These are phyloP conservation scores for Leccinum solheimii DNA, from an alignment of 1,284 basidiomycete species.

Conservation along the genomic window DNA sequence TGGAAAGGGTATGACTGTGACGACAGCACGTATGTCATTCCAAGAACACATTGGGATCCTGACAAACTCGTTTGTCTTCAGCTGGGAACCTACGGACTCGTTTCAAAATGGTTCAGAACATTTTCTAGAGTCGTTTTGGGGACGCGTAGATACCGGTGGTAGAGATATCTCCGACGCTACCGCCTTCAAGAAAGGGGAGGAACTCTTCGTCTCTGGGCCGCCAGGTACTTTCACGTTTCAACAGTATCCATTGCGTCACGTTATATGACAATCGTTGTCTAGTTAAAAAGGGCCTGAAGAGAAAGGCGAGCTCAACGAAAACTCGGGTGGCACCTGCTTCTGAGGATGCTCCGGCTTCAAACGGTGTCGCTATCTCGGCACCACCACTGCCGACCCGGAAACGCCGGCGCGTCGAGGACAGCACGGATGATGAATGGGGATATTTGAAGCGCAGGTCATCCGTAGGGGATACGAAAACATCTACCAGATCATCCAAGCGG, in stretches of 20 bases:
- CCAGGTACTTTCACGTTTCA: slow-evolving; percentile 44
- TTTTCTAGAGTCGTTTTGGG: slow-evolving; percentile 62
- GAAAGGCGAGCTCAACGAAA: slow-evolving; percentile 17
- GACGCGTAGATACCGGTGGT: slow-evolving; percentile 47
- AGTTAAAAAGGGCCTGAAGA: slow-evolving; percentile 28
- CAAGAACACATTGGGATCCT: background rate
- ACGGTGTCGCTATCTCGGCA: slow-evolving; percentile 18
- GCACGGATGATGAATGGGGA: slow-evolving; percentile 9
- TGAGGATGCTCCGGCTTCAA: slow-evolving; percentile 11
- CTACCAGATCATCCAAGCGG: slow-evolving; percentile 16
- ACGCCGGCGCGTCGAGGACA: slow-evolving; percentile 20
- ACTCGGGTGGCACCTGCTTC: slow-evolving; percentile 5
- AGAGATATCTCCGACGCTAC: slow-evolving; percentile 51
- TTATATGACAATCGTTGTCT: slow-evolving; percentile 7
- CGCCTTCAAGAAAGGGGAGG: slow-evolving; percentile 56
- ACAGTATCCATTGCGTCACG: background rate
- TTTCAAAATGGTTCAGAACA: slow-evolving; percentile 58
- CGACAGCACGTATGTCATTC: slow-evolving; percentile 63
- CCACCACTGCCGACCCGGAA: slow-evolving; percentile 26
- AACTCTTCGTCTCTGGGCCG: slow-evolving; percentile 54
- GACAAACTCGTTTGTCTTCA: slow-evolving; percentile 30
- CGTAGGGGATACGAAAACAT: slow-evolving; percentile 8
- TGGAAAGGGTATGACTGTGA: slow-evolving; percentile 66
- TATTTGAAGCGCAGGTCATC: slow-evolving; percentile 15
- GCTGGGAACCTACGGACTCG: slow-evolving; percentile 69